Conservation (phyloP, 2,329 filamentous ascomycete species). For the Myriosclerotinia scirpicola region DNA sequence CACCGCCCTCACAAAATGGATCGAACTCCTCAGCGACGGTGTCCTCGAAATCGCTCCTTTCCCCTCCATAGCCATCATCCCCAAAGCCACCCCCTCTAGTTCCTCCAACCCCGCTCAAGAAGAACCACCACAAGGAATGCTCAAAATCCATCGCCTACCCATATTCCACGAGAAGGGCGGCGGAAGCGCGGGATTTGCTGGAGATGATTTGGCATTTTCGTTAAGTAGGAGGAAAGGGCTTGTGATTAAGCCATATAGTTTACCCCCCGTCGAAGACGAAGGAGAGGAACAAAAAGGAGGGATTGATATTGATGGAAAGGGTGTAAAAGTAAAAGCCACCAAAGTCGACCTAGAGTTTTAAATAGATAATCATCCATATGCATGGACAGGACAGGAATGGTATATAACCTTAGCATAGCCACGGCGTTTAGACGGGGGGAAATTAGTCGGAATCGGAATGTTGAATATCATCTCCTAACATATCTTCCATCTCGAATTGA, state of each 20-base stretch:
- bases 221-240: conserved; percentile 78
- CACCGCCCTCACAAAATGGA: conserved; percentile 77
- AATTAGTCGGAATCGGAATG: conserved; percentile 21
- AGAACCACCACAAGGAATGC: conserved; percentile 80
- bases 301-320: conserved; percentile 36
- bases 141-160: conserved; percentile 80
- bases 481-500: conserved; percentile 41
- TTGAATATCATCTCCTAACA: conserved; percentile 38
- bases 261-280: conserved; percentile 78
- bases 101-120: conserved; percentile 57
- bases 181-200: conserved; percentile 66
- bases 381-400: not conserved
- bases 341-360: conserved; percentile 42
- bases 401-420: conserved; percentile 14
- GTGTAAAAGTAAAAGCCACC: conserved; percentile 37
- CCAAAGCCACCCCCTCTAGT: conserved; percentile 49
- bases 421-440: conserved; percentile 18
- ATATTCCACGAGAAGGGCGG: conserved; percentile 87
- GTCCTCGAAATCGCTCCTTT: conserved; percentile 81
- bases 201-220: conserved; percentile 88
- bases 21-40: conserved; percentile 80
- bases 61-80: conserved; percentile 51
- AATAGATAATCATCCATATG: not conserved
- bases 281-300: conserved; percentile 39
- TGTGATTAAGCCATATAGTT: conserved; percentile 81